Conservation (phyloP, 164 flowering plant species). For the Dillenia turbinata region DNA sequence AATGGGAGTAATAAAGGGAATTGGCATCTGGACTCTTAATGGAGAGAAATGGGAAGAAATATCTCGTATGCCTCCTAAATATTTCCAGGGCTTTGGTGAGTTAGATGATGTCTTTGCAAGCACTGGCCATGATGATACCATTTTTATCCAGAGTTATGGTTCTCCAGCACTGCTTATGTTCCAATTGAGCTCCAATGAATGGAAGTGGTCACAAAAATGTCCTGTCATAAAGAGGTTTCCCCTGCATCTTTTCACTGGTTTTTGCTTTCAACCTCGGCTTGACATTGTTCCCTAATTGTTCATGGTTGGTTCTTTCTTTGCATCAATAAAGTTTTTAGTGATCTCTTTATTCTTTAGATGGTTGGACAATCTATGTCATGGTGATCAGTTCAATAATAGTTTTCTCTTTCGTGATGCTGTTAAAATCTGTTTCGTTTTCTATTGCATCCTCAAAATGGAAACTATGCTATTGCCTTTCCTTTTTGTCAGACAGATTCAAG, state of each 20-base stretch:
- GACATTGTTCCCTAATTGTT: slow-evolving; percentile 48
- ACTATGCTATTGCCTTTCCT: too few species aligned
- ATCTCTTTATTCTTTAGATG: too few species aligned
- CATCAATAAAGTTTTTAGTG: too few species aligned
- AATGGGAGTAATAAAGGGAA: slow-evolving; percentile 82
- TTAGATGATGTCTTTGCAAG: slow-evolving; percentile 89
- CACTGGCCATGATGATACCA: slow-evolving; percentile 64
- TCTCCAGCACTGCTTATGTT: slow-evolving; percentile 67
- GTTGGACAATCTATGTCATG: too few species aligned
- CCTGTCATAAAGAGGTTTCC: slow-evolving; percentile 84
- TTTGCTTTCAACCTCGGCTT: slow-evolving; percentile 88
- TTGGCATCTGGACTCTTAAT: slow-evolving; percentile 73
- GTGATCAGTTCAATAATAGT: too few species aligned
- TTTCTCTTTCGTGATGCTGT: too few species aligned
- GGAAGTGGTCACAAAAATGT: slow-evolving; percentile 92
- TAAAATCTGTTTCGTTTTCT: too few species aligned
- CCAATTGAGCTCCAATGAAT: slow-evolving; percentile 55
- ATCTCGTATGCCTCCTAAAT: slow-evolving; percentile 78
- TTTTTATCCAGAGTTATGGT: slow-evolving; percentile 91
- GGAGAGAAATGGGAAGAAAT: slow-evolving; percentile 78
- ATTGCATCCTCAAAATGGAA: too few species aligned
- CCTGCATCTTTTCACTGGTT: slow-evolving; percentile 88
- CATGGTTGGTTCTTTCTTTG: too few species aligned
- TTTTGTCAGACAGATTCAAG: too few species aligned
- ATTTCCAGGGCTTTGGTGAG: slow-evolving; percentile 95